phyloP scores from a whole-genome alignment of 352 stramenopile genomes.

The Halophytophthora batemanensis region DNA sequence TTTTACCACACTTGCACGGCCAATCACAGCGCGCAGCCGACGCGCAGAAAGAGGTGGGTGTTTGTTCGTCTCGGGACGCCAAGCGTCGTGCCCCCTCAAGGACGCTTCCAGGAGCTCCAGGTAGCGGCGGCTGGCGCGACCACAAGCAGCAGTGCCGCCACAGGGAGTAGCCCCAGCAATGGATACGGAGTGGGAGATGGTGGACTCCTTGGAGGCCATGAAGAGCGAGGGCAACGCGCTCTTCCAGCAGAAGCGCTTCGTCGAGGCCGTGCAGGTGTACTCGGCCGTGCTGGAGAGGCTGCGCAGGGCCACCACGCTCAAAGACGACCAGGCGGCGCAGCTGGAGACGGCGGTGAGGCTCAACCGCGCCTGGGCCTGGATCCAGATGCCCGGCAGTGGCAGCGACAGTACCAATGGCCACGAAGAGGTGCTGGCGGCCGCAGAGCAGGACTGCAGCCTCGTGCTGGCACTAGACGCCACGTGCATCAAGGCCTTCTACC shows the following conservation, averaged over 20 bases:
- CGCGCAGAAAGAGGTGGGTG: too few relatives aligned
- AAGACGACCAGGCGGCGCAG: slow-evolving; percentile 9
- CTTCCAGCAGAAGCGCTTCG: slow-evolving; percentile 45
- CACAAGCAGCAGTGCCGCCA: neutral
- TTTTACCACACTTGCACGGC: slow-evolving; percentile 23
- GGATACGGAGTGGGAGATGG: slow-evolving; percentile 22
- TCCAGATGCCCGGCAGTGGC: slow-evolving; percentile 30
- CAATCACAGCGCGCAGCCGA: slow-evolving; percentile 9
- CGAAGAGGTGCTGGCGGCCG: slow-evolving; percentile 16
- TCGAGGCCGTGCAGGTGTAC: slow-evolving; percentile 52
- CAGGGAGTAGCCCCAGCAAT: slow-evolving; percentile 10
- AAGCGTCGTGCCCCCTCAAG: slow-evolving; percentile 6
- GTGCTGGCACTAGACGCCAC: slow-evolving; percentile 59
- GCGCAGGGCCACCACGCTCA: neutral
- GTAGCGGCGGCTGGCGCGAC: too few relatives aligned
- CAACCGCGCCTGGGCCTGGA: slow-evolving; percentile 59
- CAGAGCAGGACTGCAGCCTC: slow-evolving; percentile 69
- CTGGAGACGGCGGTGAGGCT: slow-evolving; percentile 55
- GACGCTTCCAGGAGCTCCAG: neutral
- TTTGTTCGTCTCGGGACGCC: too few relatives aligned
- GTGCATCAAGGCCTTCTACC: slow-evolving; percentile 91
- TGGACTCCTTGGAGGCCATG: slow-evolving; percentile 31
- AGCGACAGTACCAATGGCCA: neutral
- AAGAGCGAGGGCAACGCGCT: slow-evolving; percentile 61
- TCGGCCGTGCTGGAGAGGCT: slow-evolving; percentile 28